phyloP scores from a whole-genome alignment of 139 green algal genomes.

The Tetraselmis striata region DNA sequence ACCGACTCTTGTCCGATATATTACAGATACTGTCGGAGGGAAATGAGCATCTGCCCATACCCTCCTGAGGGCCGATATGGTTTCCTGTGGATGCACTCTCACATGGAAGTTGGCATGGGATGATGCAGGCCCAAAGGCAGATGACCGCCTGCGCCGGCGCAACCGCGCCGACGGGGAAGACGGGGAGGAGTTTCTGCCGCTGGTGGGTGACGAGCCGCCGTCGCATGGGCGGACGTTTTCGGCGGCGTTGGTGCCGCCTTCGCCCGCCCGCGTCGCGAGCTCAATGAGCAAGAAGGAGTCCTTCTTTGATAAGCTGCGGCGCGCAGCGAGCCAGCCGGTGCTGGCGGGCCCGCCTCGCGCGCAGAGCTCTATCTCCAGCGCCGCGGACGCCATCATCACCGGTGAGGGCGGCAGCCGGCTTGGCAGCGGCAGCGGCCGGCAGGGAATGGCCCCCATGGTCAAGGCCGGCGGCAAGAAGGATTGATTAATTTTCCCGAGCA shows the following conservation, averaged over 20 bases:
- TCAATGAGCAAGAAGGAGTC: conserved; percentile 2
- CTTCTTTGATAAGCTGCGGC: conserved; percentile 42
- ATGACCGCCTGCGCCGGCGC: background rate
- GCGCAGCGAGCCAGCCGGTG: conserved; percentile 45
- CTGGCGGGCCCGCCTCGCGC: conserved; percentile 13
- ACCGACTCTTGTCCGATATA: too few species aligned
- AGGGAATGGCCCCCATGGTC: too few species aligned
- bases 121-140: background rate
- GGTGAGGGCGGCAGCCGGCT: too few species aligned
- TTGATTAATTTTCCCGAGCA: too few species aligned
- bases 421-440: too few species aligned
- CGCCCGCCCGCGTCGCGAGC: background rate
- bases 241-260: background rate
- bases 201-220: background rate
- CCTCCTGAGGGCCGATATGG: too few species aligned
- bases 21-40: too few species aligned
- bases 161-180: background rate
- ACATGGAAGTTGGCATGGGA: too few species aligned
- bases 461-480: too few species aligned
- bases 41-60: too few species aligned
- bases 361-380: background rate
- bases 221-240: background rate
- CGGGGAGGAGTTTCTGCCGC: background rate
- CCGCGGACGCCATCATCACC: background rate
- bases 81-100: too few species aligned